Base-by-base conservation (phyloP, 805 yeast genomes). In the Pichia scutulata region DNA sequence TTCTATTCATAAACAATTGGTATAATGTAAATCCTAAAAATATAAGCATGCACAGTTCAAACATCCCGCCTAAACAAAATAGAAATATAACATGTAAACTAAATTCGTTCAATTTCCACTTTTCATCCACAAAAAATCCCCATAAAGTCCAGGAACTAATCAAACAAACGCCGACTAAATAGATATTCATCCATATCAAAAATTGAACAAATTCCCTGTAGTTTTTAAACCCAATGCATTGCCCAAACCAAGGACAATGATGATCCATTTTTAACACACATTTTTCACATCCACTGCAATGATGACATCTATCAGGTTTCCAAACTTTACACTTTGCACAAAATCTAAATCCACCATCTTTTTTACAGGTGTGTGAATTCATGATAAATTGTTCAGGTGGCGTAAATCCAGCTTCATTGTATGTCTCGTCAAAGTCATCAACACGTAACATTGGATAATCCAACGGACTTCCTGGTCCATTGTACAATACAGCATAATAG, bases 201-300 rank as follows among this genome's bases (percentile, higher is more conserved):
- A 86, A 85, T 63, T 89, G 96, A 25, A 88, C 64, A 61, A 90
- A 92, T 62, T 72, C 78, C 67, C 89, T 86, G 56, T 86, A 89
- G 66, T 92, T 92, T 26, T 70, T 69, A 66, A 79, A 84, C 0
- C 98, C 98, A 51, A 92, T 78, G 65, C 97, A 90, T 6, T 80
- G 73, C 2, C 95, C 83, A 65, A 89, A 89, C 98, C 98, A 92
- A 0, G 97, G 97, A 55, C 84, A 78, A 60, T 78, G 81, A 56
- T 78, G 84, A 62, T 78, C 83, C 83, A 78, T 78, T 42, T 70
- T 58, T 40, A 78, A 60, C 2, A 76, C 62, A 61, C 84, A 78
- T 49, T 55, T 62, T 2, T 68, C 66, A 50, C 81, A 75, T 16
- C 73, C 55, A 1, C 80, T 73, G 59, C 84, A 78, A 60, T 78